Conservation (phyloP, 345 rosid genomes). For the Eucalyptus sideroxylon region DNA sequence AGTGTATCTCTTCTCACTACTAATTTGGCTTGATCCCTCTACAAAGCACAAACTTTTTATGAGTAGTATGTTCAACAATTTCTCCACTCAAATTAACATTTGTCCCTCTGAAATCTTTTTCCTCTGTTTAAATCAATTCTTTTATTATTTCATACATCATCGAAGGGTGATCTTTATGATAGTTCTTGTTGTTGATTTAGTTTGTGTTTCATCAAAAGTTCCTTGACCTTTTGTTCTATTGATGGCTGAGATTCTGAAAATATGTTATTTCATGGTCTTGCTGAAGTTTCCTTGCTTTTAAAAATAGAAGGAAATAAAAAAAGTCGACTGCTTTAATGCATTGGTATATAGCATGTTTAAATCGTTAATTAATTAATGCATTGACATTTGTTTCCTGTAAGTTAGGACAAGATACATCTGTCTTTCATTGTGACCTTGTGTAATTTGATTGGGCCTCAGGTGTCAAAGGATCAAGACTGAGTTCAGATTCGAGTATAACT, state of each 20-base stretch:
- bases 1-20: neutral
- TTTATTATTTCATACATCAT: neutral
- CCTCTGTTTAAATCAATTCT: neutral
- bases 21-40: neutral
- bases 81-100: neutral
- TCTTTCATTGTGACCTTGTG: neutral
- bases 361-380: neutral
- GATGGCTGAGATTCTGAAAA: neutral
- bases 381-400: neutral
- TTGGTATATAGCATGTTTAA: neutral
- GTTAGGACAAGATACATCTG: neutral
- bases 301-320: neutral
- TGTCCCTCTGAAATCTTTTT: neutral
- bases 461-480: constrained; percentile 93
- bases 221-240: neutral
- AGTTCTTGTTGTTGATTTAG: neutral
- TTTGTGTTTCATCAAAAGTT: neutral
- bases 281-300: neutral
- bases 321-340: neutral
- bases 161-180: neutral
- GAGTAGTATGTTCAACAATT: neutral
- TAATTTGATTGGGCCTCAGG: constrained; percentile 26
- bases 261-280: neutral
- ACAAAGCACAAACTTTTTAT: neutral
- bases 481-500: constrained; percentile 84